Base-by-base conservation (phyloP, 202 grass and related monocot species). In the Elaeis oleifera region DNA sequence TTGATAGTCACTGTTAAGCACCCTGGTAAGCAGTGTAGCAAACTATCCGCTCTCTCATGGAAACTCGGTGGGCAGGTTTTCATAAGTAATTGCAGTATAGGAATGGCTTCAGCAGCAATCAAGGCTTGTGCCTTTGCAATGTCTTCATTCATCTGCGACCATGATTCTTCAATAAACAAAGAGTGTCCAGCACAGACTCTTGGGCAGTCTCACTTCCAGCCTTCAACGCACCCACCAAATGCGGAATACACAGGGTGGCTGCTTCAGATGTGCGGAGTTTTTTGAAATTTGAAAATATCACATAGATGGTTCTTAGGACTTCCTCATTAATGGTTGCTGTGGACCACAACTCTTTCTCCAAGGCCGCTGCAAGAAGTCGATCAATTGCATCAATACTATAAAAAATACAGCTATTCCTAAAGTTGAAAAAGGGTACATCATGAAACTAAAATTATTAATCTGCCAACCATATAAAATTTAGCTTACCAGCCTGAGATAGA, bases 41-140 rank as follows among this genome's bases (percentile, higher is more conserved):
- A 73, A 72, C 81, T 88, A 53, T 97, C 92, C 15, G 82, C 87
- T 71, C 87, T 91, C 76, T 91, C 92, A 29, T 96, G 87, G 74
- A 96, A 96, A 69, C 92, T 83, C 16, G 87, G 84, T 52, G 92
- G 92, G 64, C 87, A 89, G 23, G 84, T 91, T 69, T 88, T 96
- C 76, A 91, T 91, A 72, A 96, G 83, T 71, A 83, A 64, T 66
- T 96, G 87, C 58, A 91, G 71, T 66, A 85, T 55, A 32, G 92
- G 87, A 74, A 96, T 96, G 3, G 84, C 87, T 78, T 91, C 92
- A 62, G 92, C 87, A 67, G 84, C 86, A 83, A 91, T 89, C 44
- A 97, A 73, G 18, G 92, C 81, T 69, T 97, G 92, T 5, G 84
- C 88, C 68, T 97, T 97, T 24, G 92, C 79, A 61, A 91, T 89